Percentiles rank a stretch among this genome's conserved stretches.
phyloP scores from a whole-genome alignment of 176 grass and related monocot species.

The Oryza coarctata region DNA sequence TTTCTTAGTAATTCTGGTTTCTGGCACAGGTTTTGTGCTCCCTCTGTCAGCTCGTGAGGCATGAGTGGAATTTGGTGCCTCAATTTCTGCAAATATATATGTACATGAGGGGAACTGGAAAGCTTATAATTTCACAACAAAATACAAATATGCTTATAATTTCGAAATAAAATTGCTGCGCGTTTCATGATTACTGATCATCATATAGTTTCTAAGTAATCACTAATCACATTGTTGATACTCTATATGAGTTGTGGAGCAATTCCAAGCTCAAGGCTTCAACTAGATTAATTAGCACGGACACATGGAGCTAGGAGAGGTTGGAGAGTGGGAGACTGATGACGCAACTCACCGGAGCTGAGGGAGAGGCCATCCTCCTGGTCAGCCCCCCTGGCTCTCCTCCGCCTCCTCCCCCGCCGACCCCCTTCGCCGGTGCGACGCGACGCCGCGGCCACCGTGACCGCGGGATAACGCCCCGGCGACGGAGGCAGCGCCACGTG shows the following conservation, averaged over 20 bases:
- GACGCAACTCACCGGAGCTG: constrained; percentile 38
- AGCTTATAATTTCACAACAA: background rate
- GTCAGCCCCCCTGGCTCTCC: constrained; percentile 31
- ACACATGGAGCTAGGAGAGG: background rate
- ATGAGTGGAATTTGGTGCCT: background rate
- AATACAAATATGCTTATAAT: constrained; percentile 1
- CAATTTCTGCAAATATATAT: constrained; percentile 23
- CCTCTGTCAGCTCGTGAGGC: background rate
- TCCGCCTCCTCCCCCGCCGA: background rate
- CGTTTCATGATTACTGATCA: background rate
- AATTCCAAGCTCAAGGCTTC: background rate
- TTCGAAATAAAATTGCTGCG: background rate
- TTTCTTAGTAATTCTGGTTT: background rate
- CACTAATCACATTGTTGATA: background rate
- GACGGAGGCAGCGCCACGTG: background rate
- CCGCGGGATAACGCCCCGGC: constrained; percentile 33
- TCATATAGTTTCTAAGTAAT: background rate
- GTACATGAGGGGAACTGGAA: background rate
- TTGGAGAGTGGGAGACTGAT: background rate
- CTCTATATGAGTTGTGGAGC: background rate
- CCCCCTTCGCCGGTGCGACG: constrained; percentile 28
- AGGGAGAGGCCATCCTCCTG: constrained; percentile 49
- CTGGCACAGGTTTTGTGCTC: background rate
- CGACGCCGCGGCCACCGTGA: constrained; percentile 37
- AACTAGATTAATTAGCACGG: constrained; percentile 2